Evolutionary conservation across 2,329 filamentous ascomycete species (phyloP).

Genomic region (Pestalotiopsis sp.): DNA sequence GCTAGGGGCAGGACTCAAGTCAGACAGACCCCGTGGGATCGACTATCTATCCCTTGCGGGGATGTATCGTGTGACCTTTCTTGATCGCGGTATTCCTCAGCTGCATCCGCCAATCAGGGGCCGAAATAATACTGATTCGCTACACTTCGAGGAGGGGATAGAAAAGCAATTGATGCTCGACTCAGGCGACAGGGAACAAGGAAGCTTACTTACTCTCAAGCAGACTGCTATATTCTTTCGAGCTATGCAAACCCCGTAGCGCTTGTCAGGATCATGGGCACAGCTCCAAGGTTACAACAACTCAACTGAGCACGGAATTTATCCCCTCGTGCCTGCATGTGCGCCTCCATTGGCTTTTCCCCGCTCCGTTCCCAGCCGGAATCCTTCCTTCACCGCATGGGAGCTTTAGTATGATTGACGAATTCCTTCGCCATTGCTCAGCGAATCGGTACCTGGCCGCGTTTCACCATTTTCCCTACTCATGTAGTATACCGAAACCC

Average conservation of each 20-base stretch:
- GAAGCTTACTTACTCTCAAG: background rate
- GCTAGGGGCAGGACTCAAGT: slow-evolving; percentile 16
- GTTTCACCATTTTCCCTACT: background rate
- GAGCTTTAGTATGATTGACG: background rate
- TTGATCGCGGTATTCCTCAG: slow-evolving; percentile 12
- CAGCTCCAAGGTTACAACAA: background rate
- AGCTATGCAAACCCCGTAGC: background rate
- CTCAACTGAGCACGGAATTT: background rate
- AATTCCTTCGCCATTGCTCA: background rate
- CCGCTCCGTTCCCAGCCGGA: background rate
- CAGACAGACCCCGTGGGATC: background rate
- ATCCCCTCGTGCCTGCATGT: background rate
- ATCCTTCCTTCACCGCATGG: background rate
- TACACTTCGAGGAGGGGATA: background rate
- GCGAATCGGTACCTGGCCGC: background rate
- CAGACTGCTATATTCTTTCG: background rate
- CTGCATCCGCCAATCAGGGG: background rate
- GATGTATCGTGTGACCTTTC: slow-evolving; percentile 29
- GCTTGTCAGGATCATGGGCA: background rate
- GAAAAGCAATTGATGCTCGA: background rate
- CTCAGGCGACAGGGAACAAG: background rate
- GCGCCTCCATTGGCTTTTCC: background rate
- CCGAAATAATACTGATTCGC: background rate
- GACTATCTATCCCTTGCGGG: slow-evolving; percentile 28
- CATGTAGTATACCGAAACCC: background rate